Percentiles rank a stretch among this genome's conserved stretches.
phyloP scores from a whole-genome alignment of 2,329 filamentous ascomycete species.

The Xylariaceae sp. region DNA sequence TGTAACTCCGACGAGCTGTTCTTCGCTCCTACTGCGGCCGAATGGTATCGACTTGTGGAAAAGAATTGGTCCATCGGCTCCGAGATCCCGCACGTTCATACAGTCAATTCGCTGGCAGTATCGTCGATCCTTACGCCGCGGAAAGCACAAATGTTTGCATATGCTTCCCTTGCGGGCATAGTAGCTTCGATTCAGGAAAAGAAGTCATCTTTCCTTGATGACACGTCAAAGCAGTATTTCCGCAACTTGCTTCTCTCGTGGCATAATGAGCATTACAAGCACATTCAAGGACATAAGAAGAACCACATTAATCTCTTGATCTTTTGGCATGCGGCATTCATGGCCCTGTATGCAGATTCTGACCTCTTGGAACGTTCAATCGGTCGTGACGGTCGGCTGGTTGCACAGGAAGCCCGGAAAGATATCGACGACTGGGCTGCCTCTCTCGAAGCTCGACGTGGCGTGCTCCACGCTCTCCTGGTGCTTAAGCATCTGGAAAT shows the following conservation, averaged over 20 bases:
- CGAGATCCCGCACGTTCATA: neutral
- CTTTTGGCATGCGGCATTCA: slow-evolving; percentile 26
- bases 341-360: slow-evolving; percentile 22
- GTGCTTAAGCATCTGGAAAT: slow-evolving; percentile 24
- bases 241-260: slow-evolving; percentile 23
- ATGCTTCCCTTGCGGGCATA: slow-evolving; percentile 26
- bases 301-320: slow-evolving; percentile 26
- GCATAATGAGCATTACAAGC: slow-evolving; percentile 23
- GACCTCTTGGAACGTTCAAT: slow-evolving; percentile 24
- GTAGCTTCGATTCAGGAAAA: slow-evolving; percentile 25
- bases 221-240: slow-evolving; percentile 19
- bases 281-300: slow-evolving; percentile 21
- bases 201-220: slow-evolving; percentile 17
- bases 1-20: slow-evolving; percentile 26
- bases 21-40: slow-evolving; percentile 20
- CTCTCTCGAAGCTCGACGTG: slow-evolving; percentile 21
- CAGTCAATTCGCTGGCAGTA: neutral
- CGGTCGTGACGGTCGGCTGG: slow-evolving; percentile 21
- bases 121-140: neutral
- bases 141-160: slow-evolving; percentile 25
- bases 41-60: slow-evolving; percentile 20
- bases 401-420: slow-evolving; percentile 17
- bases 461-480: slow-evolving; percentile 22
- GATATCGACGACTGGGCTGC: slow-evolving; percentile 16
- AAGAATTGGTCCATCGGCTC: slow-evolving; percentile 1